Evolutionary conservation across 2,329 filamentous ascomycete genomes (phyloP).

Genomic region (Zasmidium angulare): DNA sequence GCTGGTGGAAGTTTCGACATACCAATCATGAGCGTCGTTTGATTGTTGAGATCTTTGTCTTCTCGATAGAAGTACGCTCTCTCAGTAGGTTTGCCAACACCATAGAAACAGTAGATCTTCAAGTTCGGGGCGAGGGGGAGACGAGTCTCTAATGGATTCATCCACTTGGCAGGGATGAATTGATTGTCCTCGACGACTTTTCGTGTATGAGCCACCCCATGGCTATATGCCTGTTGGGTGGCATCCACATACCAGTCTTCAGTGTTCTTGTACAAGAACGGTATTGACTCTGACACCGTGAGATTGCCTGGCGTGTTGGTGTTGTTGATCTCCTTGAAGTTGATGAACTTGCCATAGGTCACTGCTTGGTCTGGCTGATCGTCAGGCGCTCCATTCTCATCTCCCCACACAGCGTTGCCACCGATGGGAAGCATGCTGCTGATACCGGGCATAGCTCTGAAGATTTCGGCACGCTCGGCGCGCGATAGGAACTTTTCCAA

Average conservation of each 20-base stretch:
- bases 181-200: slow-evolving; percentile 72
- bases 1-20: neutral
- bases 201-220: slow-evolving; percentile 78
- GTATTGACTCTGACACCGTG: slow-evolving; percentile 73
- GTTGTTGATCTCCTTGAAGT: slow-evolving; percentile 71
- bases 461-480: slow-evolving; percentile 87
- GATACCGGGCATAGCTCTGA: slow-evolving; percentile 94
- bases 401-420: slow-evolving; percentile 93
- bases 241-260: slow-evolving; percentile 83
- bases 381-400: slow-evolving; percentile 82
- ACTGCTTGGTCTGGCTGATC: slow-evolving; percentile 71
- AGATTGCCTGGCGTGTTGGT: slow-evolving; percentile 63
- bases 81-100: slow-evolving; percentile 89
- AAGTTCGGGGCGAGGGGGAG: slow-evolving; percentile 83
- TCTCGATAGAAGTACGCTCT: slow-evolving; percentile 86
- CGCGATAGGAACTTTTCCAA: slow-evolving; percentile 92
- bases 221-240: slow-evolving; percentile 75
- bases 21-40: slow-evolving; percentile 54
- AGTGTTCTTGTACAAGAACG: slow-evolving; percentile 73
- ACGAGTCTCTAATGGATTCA: slow-evolving; percentile 88
- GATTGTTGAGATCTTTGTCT: slow-evolving; percentile 62
- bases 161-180: slow-evolving; percentile 69
- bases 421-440: slow-evolving; percentile 96
- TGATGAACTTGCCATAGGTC: slow-evolving; percentile 78
- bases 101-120: slow-evolving; percentile 98